Percentiles rank a stretch among this genome's conserved stretches.
Evolutionary conservation across 2,329 filamentous ascomycete genomes (phyloP).

Genomic region (Biscogniauxia marginata): DNA sequence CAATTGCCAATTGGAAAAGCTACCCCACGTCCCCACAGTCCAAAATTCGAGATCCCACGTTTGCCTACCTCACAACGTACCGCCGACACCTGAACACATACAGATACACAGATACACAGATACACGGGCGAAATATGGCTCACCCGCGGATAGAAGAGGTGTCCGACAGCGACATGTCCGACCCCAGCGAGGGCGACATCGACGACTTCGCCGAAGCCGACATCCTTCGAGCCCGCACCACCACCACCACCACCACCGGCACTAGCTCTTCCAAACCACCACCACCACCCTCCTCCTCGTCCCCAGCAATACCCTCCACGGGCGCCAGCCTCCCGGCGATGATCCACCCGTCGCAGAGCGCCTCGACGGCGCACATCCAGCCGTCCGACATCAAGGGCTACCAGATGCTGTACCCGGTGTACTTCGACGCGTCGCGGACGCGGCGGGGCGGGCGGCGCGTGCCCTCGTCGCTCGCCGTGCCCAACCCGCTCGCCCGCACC

Average conservation of each 20-base stretch:
- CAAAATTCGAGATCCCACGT: too few relatives aligned
- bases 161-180: constrained; percentile 69
- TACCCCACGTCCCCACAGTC: too few relatives aligned
- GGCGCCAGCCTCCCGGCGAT: too few relatives aligned
- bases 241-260: constrained; percentile 32
- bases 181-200: constrained; percentile 86
- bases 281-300: constrained; percentile 18
- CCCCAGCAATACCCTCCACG: too few relatives aligned
- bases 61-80: too few relatives aligned
- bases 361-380: constrained; percentile 41
- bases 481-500: constrained; percentile 83
- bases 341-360: constrained; percentile 36
- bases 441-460: constrained; percentile 83
- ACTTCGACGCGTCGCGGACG: constrained; percentile 79
- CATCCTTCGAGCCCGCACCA: constrained; percentile 49
- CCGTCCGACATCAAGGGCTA: constrained; percentile 67
- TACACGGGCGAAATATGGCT: constrained; percentile 74
- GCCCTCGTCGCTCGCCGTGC: constrained; percentile 66
- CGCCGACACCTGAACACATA: too few relatives aligned
- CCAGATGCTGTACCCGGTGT: constrained; percentile 91
- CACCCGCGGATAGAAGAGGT: constrained; percentile 92
- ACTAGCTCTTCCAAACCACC: constrained; percentile 21
- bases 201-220: constrained; percentile 59
- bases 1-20: too few relatives aligned
- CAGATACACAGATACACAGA: neutral